Base-by-base conservation (phyloP, 148 eudicot genomes). In the Dysphania ambrosioides region DNA sequence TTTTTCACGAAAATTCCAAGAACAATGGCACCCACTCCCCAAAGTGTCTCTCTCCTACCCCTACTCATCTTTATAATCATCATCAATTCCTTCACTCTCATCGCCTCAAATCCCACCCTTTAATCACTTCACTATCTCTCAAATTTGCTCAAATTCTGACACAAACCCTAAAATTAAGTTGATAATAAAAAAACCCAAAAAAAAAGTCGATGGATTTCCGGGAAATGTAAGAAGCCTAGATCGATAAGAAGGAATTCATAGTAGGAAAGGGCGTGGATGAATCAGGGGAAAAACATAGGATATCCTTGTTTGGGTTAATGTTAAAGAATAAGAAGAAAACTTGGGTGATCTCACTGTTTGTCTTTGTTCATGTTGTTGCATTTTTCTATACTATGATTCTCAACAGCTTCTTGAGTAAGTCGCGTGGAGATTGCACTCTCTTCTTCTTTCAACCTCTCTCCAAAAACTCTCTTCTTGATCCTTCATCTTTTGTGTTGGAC, bases 391-490 rank as follows among this genome's bases (percentile, higher is more conserved):
- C 93, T 12, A 86, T 92, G 86, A 68, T 86, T 44, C 85, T 87
- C 76, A 92, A 92, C 31, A 85, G 86, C 66, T 92, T 95, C 73
- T 90, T 88, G 93, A 64, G 63, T 12, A 86, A 80, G 60, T 90
- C 95, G 8, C 85, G 86, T 35, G 84, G 81, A 0, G 80, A 88
- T 6, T 92, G 97, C 61, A 72, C 82, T 21, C 73, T 90, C n/a
- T 53, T 92, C 59, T 83, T 93, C 16, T 90, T 92, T 86, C 97
- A 92, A 80, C 93, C 88, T 40, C 84, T 92, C 6, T 42, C 78
- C 6, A 96, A 92, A 71, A 92, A 92, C 73, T 96, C 96, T 47
- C 78, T 92, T n/a, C 96, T 92, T 41, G 96, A 91, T 1, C 97
- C 97, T 36, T 92, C 97, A 24, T 72, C 87, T 76, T 84, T 91